These are phyloP conservation scores for Malbranchea zuffiana DNA, from an alignment of 2,329 filamentous ascomycete genomes.

Conservation along the genomic window DNA sequence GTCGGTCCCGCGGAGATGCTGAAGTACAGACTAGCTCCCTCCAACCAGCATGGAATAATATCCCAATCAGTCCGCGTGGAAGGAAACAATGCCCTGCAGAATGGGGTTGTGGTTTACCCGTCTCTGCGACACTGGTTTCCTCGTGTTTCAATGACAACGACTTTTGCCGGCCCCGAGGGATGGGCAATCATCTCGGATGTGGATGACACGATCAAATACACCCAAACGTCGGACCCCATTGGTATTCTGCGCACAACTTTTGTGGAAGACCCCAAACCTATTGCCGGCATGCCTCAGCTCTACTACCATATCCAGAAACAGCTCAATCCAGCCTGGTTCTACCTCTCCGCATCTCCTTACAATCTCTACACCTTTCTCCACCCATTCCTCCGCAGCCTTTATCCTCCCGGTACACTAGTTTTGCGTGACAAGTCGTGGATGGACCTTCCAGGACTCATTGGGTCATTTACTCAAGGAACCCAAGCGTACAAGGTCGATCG, in stretches of 20 bases:
- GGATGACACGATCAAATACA: constrained; percentile 92
- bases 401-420: constrained; percentile 67
- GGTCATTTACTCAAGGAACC: constrained; percentile 67
- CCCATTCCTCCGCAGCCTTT: constrained; percentile 59
- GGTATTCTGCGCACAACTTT: constrained; percentile 81
- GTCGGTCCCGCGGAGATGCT: constrained; percentile 37
- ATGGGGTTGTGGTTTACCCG: constrained; percentile 40
- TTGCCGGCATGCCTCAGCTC: constrained; percentile 73
- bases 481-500: constrained; percentile 76
- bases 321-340: constrained; percentile 69
- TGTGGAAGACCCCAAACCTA: constrained; percentile 58
- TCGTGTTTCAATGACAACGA: constrained; percentile 55
- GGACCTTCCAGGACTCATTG: constrained; percentile 68
- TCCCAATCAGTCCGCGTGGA: constrained; percentile 47
- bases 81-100: constrained; percentile 28
- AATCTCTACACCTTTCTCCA: constrained; percentile 83
- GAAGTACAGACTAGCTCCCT: constrained; percentile 53
- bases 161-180: constrained; percentile 63
- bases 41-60: constrained; percentile 61
- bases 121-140: constrained; percentile 20
- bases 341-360: constrained; percentile 87
- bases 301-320: constrained; percentile 54
- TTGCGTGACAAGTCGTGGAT: constrained; percentile 79
- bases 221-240: constrained; percentile 65
- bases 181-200: constrained; percentile 84